Conservation (phyloP, 345 rosid species). For the Hypericum perforatum region DNA sequence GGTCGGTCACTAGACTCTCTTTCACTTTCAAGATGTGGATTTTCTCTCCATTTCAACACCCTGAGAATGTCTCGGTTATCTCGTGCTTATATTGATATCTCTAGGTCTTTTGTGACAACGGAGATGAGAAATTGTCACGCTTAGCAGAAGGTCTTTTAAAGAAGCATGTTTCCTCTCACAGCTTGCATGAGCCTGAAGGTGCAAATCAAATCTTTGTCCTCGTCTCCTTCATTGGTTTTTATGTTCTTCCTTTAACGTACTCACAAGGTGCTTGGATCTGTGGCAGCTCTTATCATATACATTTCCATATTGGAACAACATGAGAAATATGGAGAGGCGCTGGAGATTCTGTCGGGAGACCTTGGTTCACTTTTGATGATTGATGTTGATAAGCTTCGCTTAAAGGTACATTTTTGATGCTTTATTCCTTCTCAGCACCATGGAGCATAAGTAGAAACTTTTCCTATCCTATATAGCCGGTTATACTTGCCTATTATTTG, state of each 20-base stretch:
- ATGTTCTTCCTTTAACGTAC: neutral
- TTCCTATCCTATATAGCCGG: too few species aligned
- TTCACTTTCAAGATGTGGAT: neutral
- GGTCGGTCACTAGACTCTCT: slow-evolving; percentile 21
- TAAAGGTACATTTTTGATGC: slow-evolving; percentile 59
- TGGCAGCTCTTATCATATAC: slow-evolving; percentile 84
- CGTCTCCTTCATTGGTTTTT: neutral
- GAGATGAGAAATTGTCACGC: slow-evolving; percentile 69
- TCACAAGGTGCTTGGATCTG: slow-evolving; percentile 12
- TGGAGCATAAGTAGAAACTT: neutral
- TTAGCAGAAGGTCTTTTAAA: slow-evolving; percentile 89
- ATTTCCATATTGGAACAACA: slow-evolving; percentile 87
- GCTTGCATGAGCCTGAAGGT: slow-evolving; percentile 99
- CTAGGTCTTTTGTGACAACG: slow-evolving; percentile 81
- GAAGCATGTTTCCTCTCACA: slow-evolving; percentile 81
- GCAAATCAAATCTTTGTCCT: neutral
- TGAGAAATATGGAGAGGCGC: slow-evolving; percentile 65
- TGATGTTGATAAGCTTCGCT: slow-evolving; percentile 79
- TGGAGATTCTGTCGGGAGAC: slow-evolving; percentile 73
- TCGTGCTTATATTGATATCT: neutral
- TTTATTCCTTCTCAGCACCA: neutral
- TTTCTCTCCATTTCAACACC: neutral
- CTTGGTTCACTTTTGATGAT: slow-evolving; percentile 81
- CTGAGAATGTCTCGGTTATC: neutral
- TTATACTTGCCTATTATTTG: too few species aligned